Percentiles rank a stretch among this genome's conserved stretches.
phyloP scores from a whole-genome alignment of 306 rosid species.

The Sechiopsis laciniata region DNA sequence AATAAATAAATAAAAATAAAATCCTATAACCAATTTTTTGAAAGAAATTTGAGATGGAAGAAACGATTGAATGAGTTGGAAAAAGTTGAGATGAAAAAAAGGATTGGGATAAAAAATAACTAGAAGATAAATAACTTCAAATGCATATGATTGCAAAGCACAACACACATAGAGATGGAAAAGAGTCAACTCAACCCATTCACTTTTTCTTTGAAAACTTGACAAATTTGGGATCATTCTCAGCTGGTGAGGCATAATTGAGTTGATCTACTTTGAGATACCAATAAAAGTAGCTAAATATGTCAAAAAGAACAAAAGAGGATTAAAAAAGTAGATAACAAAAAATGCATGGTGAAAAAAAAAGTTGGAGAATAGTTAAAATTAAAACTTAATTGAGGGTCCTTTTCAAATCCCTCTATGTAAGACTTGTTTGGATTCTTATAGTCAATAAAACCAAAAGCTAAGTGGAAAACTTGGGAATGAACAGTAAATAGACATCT shows the following conservation, averaged over 20 bases:
- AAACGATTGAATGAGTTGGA: not conserved
- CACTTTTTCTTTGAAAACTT: not conserved
- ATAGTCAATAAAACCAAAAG: not conserved
- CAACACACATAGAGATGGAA: not conserved
- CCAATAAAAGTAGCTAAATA: not conserved
- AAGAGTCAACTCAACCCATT: constrained; percentile 6
- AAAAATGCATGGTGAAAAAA: not conserved
- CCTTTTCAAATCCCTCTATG: not conserved
- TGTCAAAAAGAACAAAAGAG: too few species aligned
- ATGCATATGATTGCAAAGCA: constrained; percentile 7
- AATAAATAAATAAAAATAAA: too few species aligned
- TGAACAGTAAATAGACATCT: not conserved
- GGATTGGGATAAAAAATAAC: not conserved
- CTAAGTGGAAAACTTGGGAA: not conserved
- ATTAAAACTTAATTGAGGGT: not conserved
- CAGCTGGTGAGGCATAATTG: constrained; percentile 1
- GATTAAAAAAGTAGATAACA: not conserved
- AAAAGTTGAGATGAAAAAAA: too few species aligned
- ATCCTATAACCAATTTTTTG: too few species aligned
- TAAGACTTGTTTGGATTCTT: constrained; percentile 2
- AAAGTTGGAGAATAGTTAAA: not conserved
- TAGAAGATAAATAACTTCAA: constrained; percentile 15
- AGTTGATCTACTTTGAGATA: constrained; percentile 4
- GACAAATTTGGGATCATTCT: constrained; percentile 12
- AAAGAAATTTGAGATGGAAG: too few species aligned